A percentile compares a stretch with the other conserved stretches of the same genome.
Conservation (phyloP, 768 basidiomycete species). For the Macrocybe gigantea region DNA sequence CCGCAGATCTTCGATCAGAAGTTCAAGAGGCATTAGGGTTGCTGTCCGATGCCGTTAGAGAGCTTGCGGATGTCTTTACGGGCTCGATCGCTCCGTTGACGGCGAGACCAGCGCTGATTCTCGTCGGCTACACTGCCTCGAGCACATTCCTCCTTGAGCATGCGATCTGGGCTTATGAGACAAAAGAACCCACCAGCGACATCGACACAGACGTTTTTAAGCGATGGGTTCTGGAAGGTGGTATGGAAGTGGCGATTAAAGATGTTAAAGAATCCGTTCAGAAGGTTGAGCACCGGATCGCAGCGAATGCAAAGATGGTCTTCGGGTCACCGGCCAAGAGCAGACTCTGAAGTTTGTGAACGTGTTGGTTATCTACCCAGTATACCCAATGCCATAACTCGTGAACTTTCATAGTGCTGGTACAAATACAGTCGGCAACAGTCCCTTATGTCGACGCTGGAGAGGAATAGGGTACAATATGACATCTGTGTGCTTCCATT, state of each 20-base stretch:
- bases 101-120: constrained; percentile 51
- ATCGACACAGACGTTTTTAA: constrained; percentile 47
- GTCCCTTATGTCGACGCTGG: constrained; percentile 4
- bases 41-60: constrained; percentile 33
- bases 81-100: constrained; percentile 39
- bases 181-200: constrained; percentile 20
- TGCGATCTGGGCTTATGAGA: constrained; percentile 48
- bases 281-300: constrained; percentile 15
- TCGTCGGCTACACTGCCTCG: constrained; percentile 51
- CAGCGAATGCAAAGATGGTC: constrained; percentile 25
- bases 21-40: constrained; percentile 23
- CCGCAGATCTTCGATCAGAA: constrained; percentile 21
- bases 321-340: constrained; percentile 21
- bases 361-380: too few species aligned
- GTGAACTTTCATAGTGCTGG: too few species aligned
- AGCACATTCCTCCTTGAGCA: constrained; percentile 62
- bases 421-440: too few species aligned
- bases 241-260: constrained; percentile 28
- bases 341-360: constrained; percentile 14
- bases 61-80: constrained; percentile 33
- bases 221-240: constrained; percentile 46
- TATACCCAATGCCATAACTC: too few species aligned
- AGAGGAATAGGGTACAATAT: constrained; percentile 48
- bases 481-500: constrained; percentile 37
- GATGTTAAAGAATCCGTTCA: constrained; percentile 25